These are phyloP conservation scores for Closterium sp. DNA, from an alignment of 139 green algal species.

Conservation along the genomic window DNA sequence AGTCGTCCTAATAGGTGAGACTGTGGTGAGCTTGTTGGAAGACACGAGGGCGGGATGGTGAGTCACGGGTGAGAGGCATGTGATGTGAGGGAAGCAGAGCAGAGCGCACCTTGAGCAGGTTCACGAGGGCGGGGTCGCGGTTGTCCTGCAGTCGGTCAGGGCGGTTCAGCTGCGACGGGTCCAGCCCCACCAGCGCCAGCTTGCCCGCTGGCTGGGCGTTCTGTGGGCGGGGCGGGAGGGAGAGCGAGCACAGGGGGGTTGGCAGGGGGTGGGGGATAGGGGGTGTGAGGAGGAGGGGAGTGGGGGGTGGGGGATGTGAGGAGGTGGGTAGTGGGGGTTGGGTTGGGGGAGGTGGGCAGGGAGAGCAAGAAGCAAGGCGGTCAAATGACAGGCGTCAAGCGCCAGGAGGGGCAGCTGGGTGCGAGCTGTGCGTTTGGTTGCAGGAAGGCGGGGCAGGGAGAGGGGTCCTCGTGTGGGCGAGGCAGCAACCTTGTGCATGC, in stretches of 20 bases:
- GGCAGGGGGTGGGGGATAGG: neutral
- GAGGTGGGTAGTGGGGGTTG: no score
- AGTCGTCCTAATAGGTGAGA: neutral
- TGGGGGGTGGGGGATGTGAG: no score
- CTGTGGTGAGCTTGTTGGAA: conserved; percentile 48
- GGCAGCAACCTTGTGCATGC: neutral
- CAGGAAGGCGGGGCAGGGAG: no score
- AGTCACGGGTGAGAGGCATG: neutral
- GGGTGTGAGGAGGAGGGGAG: neutral
- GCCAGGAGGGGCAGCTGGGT: neutral
- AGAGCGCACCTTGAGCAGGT: neutral
- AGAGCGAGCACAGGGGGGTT: neutral
- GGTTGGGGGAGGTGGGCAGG: neutral
- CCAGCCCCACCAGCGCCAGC: conserved; percentile 23
- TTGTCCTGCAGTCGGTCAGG: conserved; percentile 49
- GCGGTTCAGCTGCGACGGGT: conserved; percentile 15
- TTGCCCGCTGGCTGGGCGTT: conserved; percentile 1
- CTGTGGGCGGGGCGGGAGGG: neutral
- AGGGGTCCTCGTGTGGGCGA: no score
- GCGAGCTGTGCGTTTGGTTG: neutral
- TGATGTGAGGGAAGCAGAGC: neutral
- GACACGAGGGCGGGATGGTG: conserved; percentile 8
- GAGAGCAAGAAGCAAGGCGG: neutral
- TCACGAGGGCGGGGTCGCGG: conserved; percentile 9
- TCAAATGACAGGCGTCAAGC: neutral